Evolutionary conservation across 345 rosid species (phyloP).

Genomic region (Laguncularia racemosa): DNA sequence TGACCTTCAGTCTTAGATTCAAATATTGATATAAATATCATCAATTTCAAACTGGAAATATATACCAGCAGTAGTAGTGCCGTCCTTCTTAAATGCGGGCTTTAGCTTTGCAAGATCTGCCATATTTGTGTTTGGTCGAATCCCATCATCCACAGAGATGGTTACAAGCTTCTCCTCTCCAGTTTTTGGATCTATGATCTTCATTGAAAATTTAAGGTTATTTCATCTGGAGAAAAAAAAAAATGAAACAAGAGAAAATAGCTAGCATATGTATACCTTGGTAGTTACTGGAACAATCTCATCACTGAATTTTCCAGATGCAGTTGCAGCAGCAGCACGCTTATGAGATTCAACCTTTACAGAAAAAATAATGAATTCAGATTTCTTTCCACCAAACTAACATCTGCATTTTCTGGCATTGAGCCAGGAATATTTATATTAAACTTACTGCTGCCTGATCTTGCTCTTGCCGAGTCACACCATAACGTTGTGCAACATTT

Average conservation of each 20-base stretch:
- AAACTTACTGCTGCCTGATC: conserved; percentile 79
- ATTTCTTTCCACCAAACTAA: neutral
- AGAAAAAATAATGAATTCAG: conserved; percentile 11
- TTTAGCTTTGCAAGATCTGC: conserved; percentile 66
- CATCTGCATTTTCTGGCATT: neutral
- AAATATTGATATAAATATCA: neutral
- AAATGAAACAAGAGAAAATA: neutral
- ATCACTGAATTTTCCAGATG: conserved; percentile 83
- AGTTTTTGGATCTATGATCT: conserved; percentile 83
- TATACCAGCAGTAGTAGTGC: conserved; percentile 90
- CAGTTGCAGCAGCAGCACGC: conserved; percentile 84
- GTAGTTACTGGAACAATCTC: conserved; percentile 82
- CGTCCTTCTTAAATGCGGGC: conserved; percentile 78
- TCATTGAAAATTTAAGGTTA: conserved; percentile 14
- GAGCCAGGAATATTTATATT: neutral
- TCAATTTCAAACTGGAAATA: neutral
- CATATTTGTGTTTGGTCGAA: conserved; percentile 60
- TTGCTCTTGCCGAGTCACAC: conserved; percentile 82
- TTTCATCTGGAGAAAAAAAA: neutral
- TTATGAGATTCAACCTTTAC: conserved; percentile 83
- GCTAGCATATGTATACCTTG: conserved; percentile 37
- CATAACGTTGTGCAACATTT: conserved; percentile 78
- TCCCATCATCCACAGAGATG: conserved; percentile 75
- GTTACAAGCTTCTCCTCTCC: conserved; percentile 61
- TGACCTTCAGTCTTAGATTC: neutral